Base-by-base conservation (phyloP, 192 early-diverging fungal species). In the Backusella tarrabulga region DNA sequence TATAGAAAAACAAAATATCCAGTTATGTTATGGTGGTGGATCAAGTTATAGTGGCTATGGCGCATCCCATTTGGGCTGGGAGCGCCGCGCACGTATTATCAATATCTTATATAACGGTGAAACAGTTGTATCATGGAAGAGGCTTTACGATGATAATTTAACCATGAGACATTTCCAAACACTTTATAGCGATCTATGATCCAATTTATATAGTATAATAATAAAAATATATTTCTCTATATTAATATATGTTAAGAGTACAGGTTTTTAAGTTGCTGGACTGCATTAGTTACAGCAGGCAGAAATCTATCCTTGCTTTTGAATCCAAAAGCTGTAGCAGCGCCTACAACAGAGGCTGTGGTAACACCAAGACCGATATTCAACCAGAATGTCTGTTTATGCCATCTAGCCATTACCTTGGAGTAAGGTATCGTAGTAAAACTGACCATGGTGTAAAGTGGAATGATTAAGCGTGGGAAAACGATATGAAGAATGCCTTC, bases 401-500 rank as follows among this genome's bases (percentile, higher is more conserved):
- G 77, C 77, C 86, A 87, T 5, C 85, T 83, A 4, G 68, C 50
- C 54, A 88, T 80, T 5, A 90, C 92, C 12, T 94, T 87, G 1
- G 93, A 88, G 84, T 99, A 99, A 11, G 93, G 96, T 6, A 94
- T 91, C 15, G 91, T 91, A 15, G 94, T 91, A 79, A 99, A 99
- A 68, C 92, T 93, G 67, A 99, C 94, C 96, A 99, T 98, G 21
- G 95, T 95, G 76, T 99, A 99, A 6, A 99, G 87, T 54, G 97
- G 97, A 72, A 95, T 93, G 35, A 97, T 82, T 11, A 67, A 60
- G 5, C 71, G 76, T 3, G 97, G 97, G 63, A 97, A 84, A 67
- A 90, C 56, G 26, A 86, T 67, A 79, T 98, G 94, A 78, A 98
- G 63, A 69, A 85, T 81, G 17, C 85, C 90, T 85, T 98, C 97